phyloP scores from a whole-genome alignment of 306 rosid genomes.

The Pterocarpus santalinus region DNA sequence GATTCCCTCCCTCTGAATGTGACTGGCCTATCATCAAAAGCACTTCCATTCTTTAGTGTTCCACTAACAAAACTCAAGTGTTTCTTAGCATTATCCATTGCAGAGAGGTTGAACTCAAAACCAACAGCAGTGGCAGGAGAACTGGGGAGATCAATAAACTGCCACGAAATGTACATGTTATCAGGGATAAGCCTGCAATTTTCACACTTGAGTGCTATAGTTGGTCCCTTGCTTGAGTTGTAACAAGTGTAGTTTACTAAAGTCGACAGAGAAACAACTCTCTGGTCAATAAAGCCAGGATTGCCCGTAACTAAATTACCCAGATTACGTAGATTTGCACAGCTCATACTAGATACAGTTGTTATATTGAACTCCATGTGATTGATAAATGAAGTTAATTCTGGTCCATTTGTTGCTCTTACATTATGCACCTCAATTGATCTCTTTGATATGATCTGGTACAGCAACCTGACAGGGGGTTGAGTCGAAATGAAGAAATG shows the following conservation, averaged over 20 bases:
- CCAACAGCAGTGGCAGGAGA: slow-evolving; percentile 95
- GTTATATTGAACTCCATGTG: slow-evolving; percentile 94
- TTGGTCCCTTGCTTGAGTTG: slow-evolving; percentile 91
- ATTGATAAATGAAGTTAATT: slow-evolving; percentile 71
- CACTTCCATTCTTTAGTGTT: slow-evolving; percentile 74
- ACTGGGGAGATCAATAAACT: slow-evolving; percentile 81
- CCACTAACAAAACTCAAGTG: slow-evolving; percentile 82
- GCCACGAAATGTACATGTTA: slow-evolving; percentile 87
- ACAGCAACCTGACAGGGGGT: slow-evolving; percentile 80
- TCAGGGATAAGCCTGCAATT: slow-evolving; percentile 71
- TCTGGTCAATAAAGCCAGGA: slow-evolving; percentile 82
- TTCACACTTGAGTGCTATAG: slow-evolving; percentile 65
- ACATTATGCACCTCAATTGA: slow-evolving; percentile 90
- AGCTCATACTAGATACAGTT: slow-evolving; percentile 84
- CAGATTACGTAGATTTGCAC: slow-evolving; percentile 83
- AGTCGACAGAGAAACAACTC: slow-evolving; percentile 65
- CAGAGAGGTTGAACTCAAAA: slow-evolving; percentile 79
- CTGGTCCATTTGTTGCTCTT: slow-evolving; percentile 86
- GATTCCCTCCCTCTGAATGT: slow-evolving; percentile 84
- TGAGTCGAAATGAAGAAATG: slow-evolving; percentile 53
- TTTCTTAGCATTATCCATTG: slow-evolving; percentile 61
- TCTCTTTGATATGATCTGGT: slow-evolving; percentile 93
- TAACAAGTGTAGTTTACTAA: slow-evolving; percentile 75
- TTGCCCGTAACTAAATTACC: slow-evolving; percentile 74
- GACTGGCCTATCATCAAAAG: slow-evolving; percentile 75